A percentile compares a stretch with the other conserved stretches of the same genome.
These are phyloP conservation scores for Colletotrichum trifolii DNA, from an alignment of 2,329 filamentous ascomycete genomes.

Conservation along the genomic window DNA sequence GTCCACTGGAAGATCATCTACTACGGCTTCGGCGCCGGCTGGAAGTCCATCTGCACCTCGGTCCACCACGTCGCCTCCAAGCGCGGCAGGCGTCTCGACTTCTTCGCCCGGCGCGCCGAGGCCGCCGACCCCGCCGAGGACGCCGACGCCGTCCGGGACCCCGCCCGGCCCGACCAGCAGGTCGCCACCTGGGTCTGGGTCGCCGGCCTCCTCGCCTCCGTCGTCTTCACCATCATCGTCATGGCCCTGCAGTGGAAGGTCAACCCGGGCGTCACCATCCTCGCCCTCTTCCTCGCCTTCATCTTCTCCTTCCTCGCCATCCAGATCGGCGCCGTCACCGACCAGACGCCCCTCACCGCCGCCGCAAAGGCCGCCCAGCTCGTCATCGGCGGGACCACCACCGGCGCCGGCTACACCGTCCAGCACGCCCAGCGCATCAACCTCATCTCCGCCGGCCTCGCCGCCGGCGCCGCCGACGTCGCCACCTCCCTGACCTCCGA, in stretches of 20 bases:
- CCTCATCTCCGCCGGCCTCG: conserved; percentile 64
- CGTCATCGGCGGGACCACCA: conserved; percentile 68
- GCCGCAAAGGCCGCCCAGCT: conserved; percentile 76
- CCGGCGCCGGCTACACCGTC: conserved; percentile 58
- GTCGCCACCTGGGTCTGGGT: conserved; percentile 67
- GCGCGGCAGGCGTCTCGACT: conserved; percentile 45
- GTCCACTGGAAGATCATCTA: conserved; percentile 52
- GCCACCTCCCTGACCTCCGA: conserved; percentile 63
- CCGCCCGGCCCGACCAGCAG: conserved; percentile 54
- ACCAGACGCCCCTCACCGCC: conserved; percentile 73
- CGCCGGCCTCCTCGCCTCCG: conserved; percentile 56
- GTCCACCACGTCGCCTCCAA: conserved; percentile 47
- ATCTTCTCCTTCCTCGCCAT: conserved; percentile 71
- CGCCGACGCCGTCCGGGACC: conserved; percentile 52
- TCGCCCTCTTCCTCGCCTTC: conserved; percentile 67
- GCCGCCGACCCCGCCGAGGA: conserved; percentile 45
- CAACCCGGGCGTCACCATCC: conserved; percentile 65
- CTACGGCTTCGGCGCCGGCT: conserved; percentile 48
- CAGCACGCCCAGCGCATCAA: conserved; percentile 67
- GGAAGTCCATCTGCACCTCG: conserved; percentile 44
- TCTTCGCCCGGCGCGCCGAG: conserved; percentile 50
- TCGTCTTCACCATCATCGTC: conserved; percentile 65
- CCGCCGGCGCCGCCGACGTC: conserved; percentile 59
- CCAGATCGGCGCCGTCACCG: conserved; percentile 69
- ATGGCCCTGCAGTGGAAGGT: conserved; percentile 64